phyloP scores from a whole-genome alignment of 2,329 filamentous ascomycete species.

The Plenodomus tracheiphilus region DNA sequence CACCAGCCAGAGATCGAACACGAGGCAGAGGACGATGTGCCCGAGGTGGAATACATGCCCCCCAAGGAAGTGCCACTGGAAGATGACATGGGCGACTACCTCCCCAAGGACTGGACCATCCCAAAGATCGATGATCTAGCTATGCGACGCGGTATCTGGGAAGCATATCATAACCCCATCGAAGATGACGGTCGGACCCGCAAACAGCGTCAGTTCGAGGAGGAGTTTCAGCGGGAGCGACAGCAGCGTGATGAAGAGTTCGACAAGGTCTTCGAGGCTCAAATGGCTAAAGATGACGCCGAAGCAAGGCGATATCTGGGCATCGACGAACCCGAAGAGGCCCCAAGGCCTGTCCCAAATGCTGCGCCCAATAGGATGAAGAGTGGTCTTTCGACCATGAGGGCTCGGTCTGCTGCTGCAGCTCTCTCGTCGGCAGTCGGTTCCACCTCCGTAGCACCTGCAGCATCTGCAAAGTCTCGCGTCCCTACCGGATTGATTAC shows the following conservation, averaged over 20 bases:
- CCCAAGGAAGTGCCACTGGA: conserved; percentile 66
- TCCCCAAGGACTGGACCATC: conserved; percentile 56
- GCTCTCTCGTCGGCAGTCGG: conserved; percentile 43
- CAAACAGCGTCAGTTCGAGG: conserved; percentile 60
- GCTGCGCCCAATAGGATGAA: conserved; percentile 18
- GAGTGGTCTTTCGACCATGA: conserved; percentile 55
- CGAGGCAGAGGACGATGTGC: conserved; percentile 61
- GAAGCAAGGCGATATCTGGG: conserved; percentile 46
- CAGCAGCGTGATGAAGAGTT: conserved; percentile 69
- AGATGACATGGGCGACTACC: conserved; percentile 70
- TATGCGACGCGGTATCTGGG: conserved; percentile 55
- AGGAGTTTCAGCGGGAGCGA: conserved; percentile 49
- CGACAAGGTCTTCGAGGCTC: conserved; percentile 66
- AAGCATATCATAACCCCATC: conserved; percentile 57
- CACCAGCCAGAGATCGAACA: conserved; percentile 60
- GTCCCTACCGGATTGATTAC: conserved; percentile 36
- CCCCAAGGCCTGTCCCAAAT: conserved; percentile 16
- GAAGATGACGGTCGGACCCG: conserved; percentile 69
- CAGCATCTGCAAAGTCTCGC: conserved; percentile 47
- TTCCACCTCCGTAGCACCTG: conserved; percentile 46
- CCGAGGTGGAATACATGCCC: conserved; percentile 89
- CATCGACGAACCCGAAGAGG: conserved; percentile 31
- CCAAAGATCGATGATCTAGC: conserved; percentile 58
- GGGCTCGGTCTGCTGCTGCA: conserved; percentile 55
- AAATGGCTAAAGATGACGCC: conserved; percentile 56